These are phyloP conservation scores for Elsinoe necatrix DNA, from an alignment of 2,329 filamentous ascomycete species.

Conservation along the genomic window DNA sequence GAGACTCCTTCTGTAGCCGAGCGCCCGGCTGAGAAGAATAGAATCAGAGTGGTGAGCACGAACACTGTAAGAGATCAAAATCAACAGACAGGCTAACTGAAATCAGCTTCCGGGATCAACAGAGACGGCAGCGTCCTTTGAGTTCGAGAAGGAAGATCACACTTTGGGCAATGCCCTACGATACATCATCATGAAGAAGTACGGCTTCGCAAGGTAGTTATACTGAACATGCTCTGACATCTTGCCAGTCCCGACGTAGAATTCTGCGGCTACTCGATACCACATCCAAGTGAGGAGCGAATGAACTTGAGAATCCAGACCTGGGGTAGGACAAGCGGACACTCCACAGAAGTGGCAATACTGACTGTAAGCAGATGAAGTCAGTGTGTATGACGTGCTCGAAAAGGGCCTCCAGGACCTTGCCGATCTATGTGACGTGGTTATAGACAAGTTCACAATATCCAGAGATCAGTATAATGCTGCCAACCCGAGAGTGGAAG, in stretches of 20 bases:
- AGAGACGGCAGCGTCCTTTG: constrained; percentile 85
- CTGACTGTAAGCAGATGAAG: constrained; percentile 51
- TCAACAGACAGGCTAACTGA: not conserved
- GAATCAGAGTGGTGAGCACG: constrained; percentile 39
- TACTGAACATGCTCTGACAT: not conserved
- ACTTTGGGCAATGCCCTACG: constrained; percentile 89
- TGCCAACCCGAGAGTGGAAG: constrained; percentile 23
- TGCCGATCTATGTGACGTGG: constrained; percentile 85
- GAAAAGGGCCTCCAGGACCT: constrained; percentile 85
- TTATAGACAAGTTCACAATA: constrained; percentile 76
- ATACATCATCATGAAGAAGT: constrained; percentile 99
- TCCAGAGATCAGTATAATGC: constrained; percentile 55
- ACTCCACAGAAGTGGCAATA: not conserved
- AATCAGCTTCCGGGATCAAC: constrained; percentile 69
- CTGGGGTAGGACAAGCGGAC: constrained; percentile 57
- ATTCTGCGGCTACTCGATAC: constrained; percentile 96
- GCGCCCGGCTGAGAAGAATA: constrained; percentile 34
- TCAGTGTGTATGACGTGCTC: constrained; percentile 72
- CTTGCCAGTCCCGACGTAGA: constrained; percentile 74
- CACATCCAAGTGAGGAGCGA: constrained; percentile 88
- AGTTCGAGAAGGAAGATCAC: constrained; percentile 89
- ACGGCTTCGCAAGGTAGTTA: constrained; percentile 19
- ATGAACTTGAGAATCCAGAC: constrained; percentile 98
- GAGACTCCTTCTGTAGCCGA: constrained; percentile 36
- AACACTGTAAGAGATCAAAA: not conserved